Evolutionary conservation across 805 yeast species (phyloP).

Genomic region (Monosporozyma yasuniensis): DNA sequence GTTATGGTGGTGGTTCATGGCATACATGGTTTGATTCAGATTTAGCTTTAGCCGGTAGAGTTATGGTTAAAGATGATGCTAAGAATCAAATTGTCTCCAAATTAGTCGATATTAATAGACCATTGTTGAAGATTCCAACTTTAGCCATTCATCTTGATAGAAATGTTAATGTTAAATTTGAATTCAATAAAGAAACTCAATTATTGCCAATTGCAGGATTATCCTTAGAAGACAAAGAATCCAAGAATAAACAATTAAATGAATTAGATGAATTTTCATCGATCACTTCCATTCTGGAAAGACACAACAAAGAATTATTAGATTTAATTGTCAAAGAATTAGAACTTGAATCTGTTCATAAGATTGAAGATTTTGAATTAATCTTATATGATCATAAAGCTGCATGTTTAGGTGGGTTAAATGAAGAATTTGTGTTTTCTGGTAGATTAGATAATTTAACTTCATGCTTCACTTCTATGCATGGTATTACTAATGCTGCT

Average conservation of each 20-base stretch:
- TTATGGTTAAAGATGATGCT: constrained; percentile 44
- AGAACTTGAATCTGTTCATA: constrained; percentile 35
- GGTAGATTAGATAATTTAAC: constrained; percentile 88
- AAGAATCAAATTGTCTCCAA: constrained; percentile 48
- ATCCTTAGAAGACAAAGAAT: constrained; percentile 29
- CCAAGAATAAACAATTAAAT: constrained; percentile 31
- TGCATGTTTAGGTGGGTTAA: constrained; percentile 77
- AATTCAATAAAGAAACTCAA: constrained; percentile 82
- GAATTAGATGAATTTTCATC: constrained; percentile 49
- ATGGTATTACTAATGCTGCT: constrained; percentile 50
- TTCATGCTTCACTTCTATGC: constrained; percentile 73
- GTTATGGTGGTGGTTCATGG: constrained; percentile 94
- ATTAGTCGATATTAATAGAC: constrained; percentile 72
- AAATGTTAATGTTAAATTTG: constrained; percentile 67
- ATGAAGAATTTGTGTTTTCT: constrained; percentile 83
- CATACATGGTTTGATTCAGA: constrained; percentile 97
- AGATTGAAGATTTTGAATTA: constrained; percentile 85
- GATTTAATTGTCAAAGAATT: constrained; percentile 61
- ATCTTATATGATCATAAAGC: constrained; percentile 77
- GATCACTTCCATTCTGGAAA: constrained; percentile 51
- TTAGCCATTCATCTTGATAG: constrained; percentile 87
- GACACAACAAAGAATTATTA: constrained; percentile 71
- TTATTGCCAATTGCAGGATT: constrained; percentile 79
- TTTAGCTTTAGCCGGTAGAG: constrained; percentile 85
- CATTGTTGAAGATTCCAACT: constrained; percentile 85